Evolutionary conservation across 2,329 filamentous ascomycete genomes (phyloP).

Genomic region (Phaeosphaeriaceae sp.): DNA sequence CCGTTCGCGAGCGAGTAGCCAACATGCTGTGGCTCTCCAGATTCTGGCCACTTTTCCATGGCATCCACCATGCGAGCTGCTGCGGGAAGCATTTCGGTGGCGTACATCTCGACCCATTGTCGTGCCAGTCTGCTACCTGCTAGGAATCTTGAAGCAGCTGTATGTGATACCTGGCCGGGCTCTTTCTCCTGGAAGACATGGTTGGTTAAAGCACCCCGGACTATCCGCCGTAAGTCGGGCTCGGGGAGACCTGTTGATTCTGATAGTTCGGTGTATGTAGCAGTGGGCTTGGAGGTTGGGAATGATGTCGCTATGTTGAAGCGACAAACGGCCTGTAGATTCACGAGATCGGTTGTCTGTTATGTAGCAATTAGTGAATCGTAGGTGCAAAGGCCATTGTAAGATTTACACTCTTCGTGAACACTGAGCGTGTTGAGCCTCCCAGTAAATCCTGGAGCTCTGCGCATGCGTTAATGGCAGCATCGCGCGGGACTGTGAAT

Average conservation of each 20-base stretch:
- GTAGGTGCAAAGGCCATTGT: no score
- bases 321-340: constrained; percentile 8
- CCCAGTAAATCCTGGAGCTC: constrained; percentile 7
- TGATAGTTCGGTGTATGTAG: constrained; percentile 10
- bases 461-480: constrained; percentile 6
- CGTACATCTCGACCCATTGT: constrained; percentile 5
- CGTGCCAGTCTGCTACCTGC: not conserved
- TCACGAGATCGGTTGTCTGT: constrained; percentile 5
- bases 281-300: not conserved
- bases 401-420: constrained; percentile 6
- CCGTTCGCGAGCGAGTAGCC: constrained; percentile 5
- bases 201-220: constrained; percentile 5
- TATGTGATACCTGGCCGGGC: constrained; percentile 6
- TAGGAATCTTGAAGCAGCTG: constrained; percentile 7
- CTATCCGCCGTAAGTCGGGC: constrained; percentile 1
- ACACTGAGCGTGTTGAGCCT: constrained; percentile 1
- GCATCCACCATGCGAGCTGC: constrained; percentile 6
- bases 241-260: not conserved
- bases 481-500: constrained; percentile 2
- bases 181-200: constrained; percentile 7
- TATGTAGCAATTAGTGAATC: not conserved
- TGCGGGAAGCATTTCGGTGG: constrained; percentile 5
- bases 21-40: constrained; percentile 7
- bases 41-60: constrained; percentile 8
- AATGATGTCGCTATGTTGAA: constrained; percentile 12